Conservation (phyloP, 768 basidiomycete species). For the Mycena epipterygia region DNA sequence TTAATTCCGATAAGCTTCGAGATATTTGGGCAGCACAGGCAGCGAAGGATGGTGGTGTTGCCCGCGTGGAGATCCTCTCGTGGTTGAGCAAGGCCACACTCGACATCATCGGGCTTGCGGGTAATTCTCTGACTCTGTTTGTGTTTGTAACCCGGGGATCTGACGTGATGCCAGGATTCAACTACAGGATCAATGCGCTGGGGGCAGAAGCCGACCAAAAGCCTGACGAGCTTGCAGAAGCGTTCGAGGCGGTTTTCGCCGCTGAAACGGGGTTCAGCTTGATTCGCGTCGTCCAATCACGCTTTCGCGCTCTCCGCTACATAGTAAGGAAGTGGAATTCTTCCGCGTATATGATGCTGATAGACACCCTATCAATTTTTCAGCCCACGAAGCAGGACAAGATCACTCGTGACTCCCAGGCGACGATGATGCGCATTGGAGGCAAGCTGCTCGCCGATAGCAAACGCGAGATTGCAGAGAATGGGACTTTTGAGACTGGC, state of each 20-base stretch:
- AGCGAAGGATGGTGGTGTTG: constrained; percentile 26
- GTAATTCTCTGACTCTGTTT: constrained; percentile 56
- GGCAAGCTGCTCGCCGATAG: constrained; percentile 61
- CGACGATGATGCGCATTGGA: constrained; percentile 65
- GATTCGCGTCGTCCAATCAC: constrained; percentile 39
- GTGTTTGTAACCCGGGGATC: constrained; percentile 44
- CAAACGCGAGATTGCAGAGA: constrained; percentile 52
- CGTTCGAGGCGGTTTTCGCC: constrained; percentile 58
- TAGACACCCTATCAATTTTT: too few relatives aligned
- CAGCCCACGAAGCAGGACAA: constrained; percentile 50
- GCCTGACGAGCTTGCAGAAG: constrained; percentile 56
- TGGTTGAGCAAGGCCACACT: constrained; percentile 69
- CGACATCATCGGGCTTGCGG: constrained; percentile 71
- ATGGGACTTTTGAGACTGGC: constrained; percentile 44
- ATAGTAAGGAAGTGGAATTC: constrained; percentile 42
- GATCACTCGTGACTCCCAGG: constrained; percentile 37
- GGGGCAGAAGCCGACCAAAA: constrained; percentile 27
- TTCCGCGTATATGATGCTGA: too few relatives aligned
- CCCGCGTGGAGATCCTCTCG: constrained; percentile 58
- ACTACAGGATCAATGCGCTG: constrained; percentile 32
- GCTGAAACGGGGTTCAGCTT: constrained; percentile 49
- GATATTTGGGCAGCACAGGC: constrained; percentile 48
- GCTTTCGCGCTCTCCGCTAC: constrained; percentile 46
- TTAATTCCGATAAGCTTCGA: constrained; percentile 43
- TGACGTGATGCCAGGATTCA: constrained; percentile 24